phyloP scores from a whole-genome alignment of 495 filamentous ascomycete genomes.

The Articulospora tetracladia region DNA sequence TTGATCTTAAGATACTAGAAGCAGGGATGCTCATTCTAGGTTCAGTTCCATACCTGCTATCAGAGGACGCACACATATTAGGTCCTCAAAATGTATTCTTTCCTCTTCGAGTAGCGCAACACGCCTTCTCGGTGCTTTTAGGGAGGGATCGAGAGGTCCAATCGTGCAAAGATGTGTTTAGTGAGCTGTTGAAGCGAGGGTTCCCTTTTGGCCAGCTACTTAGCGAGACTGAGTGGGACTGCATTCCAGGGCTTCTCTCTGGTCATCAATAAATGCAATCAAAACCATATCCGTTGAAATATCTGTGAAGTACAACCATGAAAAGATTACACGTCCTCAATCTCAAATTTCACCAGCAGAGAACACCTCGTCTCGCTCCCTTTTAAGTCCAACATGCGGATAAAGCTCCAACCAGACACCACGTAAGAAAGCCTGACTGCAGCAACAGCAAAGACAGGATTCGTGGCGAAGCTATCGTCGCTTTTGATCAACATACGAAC shows the following conservation, averaged over 20 bases:
- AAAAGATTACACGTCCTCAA: slow-evolving; percentile 30
- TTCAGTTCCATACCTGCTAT: background rate
- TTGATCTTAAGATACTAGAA: background rate
- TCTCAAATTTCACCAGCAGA: slow-evolving; percentile 46
- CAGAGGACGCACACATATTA: background rate
- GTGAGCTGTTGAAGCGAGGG: background rate
- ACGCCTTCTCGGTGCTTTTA: background rate
- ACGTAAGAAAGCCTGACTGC: slow-evolving; percentile 45
- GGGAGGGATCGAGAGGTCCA: background rate
- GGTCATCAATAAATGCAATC: background rate
- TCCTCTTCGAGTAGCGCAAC: background rate
- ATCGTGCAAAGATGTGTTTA: background rate
- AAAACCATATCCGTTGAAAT: background rate
- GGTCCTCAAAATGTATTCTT: background rate
- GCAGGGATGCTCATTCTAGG: background rate
- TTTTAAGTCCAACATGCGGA: slow-evolving; percentile 49
- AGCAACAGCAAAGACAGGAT: slow-evolving; percentile 43
- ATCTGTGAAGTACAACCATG: background rate
- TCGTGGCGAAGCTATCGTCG: slow-evolving; percentile 46
- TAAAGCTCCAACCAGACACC: slow-evolving; percentile 44
- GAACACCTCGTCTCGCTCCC: slow-evolving; percentile 47
- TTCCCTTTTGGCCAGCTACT: background rate
- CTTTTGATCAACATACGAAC: slow-evolving; percentile 49
- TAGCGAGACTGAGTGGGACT: background rate
- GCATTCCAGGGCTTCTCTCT: background rate